Percentiles rank a stretch among this genome's conserved stretches.
Evolutionary conservation across 2,329 filamentous ascomycete species (phyloP).

Genomic region (Trichoderma oligosporum): DNA sequence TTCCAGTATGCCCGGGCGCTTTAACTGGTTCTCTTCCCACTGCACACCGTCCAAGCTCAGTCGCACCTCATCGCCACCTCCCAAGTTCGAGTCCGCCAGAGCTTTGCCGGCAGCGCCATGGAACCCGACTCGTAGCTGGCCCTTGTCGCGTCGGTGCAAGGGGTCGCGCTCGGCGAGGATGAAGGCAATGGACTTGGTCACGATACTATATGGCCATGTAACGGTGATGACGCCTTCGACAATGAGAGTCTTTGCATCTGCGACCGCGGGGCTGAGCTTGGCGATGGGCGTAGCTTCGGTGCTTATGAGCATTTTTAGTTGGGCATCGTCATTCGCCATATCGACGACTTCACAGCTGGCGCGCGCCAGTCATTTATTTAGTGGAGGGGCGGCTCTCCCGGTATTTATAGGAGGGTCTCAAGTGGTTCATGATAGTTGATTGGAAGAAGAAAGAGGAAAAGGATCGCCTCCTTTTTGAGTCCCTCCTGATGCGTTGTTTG

Average conservation of each 20-base stretch:
- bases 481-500: slow-evolving; percentile 1
- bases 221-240: slow-evolving; percentile 75
- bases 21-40: slow-evolving; percentile 56
- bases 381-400: slow-evolving; percentile 12
- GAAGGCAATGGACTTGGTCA: slow-evolving; percentile 69
- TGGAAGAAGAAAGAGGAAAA: background rate
- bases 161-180: slow-evolving; percentile 83
- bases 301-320: slow-evolving; percentile 26
- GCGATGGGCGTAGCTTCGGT: slow-evolving; percentile 51
- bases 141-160: slow-evolving; percentile 68
- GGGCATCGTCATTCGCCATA: slow-evolving; percentile 27
- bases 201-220: slow-evolving; percentile 85
- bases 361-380: slow-evolving; percentile 13
- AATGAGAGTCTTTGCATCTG: slow-evolving; percentile 38
- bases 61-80: slow-evolving; percentile 72
- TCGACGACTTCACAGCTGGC: slow-evolving; percentile 6
- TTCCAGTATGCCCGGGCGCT: slow-evolving; percentile 50
- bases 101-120: slow-evolving; percentile 65
- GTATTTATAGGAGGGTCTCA: background rate
- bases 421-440: slow-evolving; percentile 8
- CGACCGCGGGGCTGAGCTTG: slow-evolving; percentile 48
- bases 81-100: slow-evolving; percentile 62
- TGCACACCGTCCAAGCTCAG: slow-evolving; percentile 65
- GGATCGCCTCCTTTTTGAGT: background rate
- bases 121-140: slow-evolving; percentile 78